Evolutionary conservation across 352 stramenopile species (phyloP).

Genomic region (Pythium phragmiticola): DNA sequence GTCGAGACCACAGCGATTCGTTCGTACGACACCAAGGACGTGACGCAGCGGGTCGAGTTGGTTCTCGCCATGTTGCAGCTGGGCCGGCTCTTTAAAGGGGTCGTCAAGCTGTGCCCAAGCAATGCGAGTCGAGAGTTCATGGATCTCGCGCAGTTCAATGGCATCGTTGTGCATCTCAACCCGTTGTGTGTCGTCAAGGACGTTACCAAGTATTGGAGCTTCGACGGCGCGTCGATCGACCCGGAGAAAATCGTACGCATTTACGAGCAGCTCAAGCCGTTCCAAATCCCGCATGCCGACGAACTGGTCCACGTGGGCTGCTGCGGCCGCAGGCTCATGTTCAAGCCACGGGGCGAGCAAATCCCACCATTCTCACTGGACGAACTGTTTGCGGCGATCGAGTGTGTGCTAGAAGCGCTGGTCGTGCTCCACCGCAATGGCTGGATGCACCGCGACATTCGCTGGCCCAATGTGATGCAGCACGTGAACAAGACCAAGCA

Average conservation of each 20-base stretch:
- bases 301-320: background rate
- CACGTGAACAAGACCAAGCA: background rate
- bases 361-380: background rate
- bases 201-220: background rate
- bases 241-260: background rate
- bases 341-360: background rate
- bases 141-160: background rate
- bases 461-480: background rate
- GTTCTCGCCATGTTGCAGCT: conserved; percentile 1
- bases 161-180: background rate
- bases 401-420: conserved; percentile 11
- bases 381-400: conserved; percentile 5
- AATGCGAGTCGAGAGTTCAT: background rate
- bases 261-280: background rate
- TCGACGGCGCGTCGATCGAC: background rate
- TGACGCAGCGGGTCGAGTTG: background rate
- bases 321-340: background rate
- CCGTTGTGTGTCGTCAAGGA: background rate
- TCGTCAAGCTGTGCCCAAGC: background rate
- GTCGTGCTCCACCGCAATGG: conserved; percentile 5
- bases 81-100: background rate
- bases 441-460: conserved; percentile 21
- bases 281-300: background rate
- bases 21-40: background rate
- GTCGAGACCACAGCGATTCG: background rate